Percentiles rank a stretch among this genome's conserved stretches.
phyloP scores from a whole-genome alignment of 192 early-diverging fungal genomes.

The Podila clonocystis region DNA sequence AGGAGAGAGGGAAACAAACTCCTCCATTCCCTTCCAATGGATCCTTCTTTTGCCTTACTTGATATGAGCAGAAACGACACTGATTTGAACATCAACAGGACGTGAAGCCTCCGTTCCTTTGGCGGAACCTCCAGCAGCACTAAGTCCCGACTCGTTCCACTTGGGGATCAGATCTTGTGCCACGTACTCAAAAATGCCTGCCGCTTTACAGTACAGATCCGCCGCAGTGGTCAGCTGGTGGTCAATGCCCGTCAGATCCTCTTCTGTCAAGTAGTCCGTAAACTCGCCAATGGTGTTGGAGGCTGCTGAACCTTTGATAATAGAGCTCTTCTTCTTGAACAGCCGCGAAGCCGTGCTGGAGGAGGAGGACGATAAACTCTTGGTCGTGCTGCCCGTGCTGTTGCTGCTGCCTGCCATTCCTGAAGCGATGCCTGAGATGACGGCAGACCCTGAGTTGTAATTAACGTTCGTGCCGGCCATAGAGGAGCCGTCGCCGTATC shows the following conservation, averaged over 20 bases:
- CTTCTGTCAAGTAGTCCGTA: constrained; percentile 45
- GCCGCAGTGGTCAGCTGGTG: constrained; percentile 53
- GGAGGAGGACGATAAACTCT: not conserved
- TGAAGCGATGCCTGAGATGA: constrained; percentile 1
- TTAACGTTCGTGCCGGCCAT: constrained; percentile 32
- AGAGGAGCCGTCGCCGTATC: constrained; percentile 58
- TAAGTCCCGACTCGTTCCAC: constrained; percentile 40
- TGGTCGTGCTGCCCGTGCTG: not conserved
- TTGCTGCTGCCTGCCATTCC: not conserved
- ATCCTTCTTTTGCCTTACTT: constrained; percentile 4
- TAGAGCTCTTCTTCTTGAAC: constrained; percentile 39
- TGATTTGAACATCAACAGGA: constrained; percentile 40
- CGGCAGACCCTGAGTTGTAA: constrained; percentile 16
- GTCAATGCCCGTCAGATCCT: constrained; percentile 35
- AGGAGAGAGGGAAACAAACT: not conserved
- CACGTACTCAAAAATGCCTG: constrained; percentile 63
- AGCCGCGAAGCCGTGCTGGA: constrained; percentile 5
- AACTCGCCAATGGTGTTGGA: constrained; percentile 47
- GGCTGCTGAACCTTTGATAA: constrained; percentile 5
- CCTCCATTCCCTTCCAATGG: not conserved
- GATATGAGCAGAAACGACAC: constrained; percentile 41
- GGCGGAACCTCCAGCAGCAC: constrained; percentile 36
- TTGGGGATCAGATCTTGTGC: constrained; percentile 55
- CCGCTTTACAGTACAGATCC: constrained; percentile 60
- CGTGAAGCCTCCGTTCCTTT: constrained; percentile 8